Conservation (phyloP, 306 rosid genomes). For the Lathyrus oleraceus region DNA sequence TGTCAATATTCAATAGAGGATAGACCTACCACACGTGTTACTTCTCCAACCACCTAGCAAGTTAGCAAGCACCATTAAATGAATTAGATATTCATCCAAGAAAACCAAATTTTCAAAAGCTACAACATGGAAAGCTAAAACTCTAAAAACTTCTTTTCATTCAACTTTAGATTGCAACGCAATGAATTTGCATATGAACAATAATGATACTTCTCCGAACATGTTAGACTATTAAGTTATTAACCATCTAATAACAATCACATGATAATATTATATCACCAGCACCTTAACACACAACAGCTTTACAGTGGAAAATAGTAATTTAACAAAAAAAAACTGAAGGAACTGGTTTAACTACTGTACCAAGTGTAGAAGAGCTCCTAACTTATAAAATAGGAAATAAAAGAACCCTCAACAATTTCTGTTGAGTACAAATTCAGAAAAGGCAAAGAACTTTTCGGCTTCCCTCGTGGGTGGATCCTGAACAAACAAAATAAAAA, state of each 20-base stretch:
- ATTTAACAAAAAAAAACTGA: constrained; percentile 21
- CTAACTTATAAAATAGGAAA: not conserved
- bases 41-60: not conserved
- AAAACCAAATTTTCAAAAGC: constrained; percentile 11
- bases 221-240: constrained; percentile 48
- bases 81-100: not conserved
- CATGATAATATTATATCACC: constrained; percentile 45
- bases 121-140: constrained; percentile 1
- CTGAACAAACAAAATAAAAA: too few relatives aligned
- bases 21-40: not conserved
- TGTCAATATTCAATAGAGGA: not conserved
- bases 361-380: constrained; percentile 30
- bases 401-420: constrained; percentile 11
- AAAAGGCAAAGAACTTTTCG: constrained; percentile 24
- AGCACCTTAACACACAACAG: constrained; percentile 49
- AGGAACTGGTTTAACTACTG: constrained; percentile 39
- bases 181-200: constrained; percentile 33
- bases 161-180: constrained; percentile 25
- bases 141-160: constrained; percentile 19
- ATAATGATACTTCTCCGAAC: constrained; percentile 40
- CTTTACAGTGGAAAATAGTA: constrained; percentile 60
- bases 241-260: constrained; percentile 40
- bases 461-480: too few relatives aligned
- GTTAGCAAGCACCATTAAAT: constrained; percentile 8
- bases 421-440: constrained; percentile 27